phyloP scores from a whole-genome alignment of 306 rosid species.

The Vigna angularis region DNA sequence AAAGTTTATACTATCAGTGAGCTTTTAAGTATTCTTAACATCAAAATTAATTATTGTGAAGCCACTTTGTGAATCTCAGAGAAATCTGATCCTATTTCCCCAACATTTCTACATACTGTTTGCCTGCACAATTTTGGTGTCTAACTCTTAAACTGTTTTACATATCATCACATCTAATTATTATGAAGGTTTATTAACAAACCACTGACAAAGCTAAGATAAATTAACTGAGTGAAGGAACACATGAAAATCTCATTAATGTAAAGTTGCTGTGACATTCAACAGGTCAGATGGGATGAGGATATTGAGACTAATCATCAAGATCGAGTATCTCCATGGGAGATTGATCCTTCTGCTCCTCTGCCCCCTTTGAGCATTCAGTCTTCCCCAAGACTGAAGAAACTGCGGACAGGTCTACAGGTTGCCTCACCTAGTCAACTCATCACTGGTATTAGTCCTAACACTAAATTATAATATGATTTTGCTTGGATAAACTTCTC shows the following conservation, averaged over 20 bases:
- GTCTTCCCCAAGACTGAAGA: conserved; percentile 93
- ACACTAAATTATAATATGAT: not conserved
- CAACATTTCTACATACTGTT: not conserved
- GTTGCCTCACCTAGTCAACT: conserved; percentile 64
- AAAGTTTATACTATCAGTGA: not conserved
- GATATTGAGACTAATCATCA: conserved; percentile 70
- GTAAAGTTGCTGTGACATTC: conserved; percentile 41
- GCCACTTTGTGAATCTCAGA: conserved; percentile 11
- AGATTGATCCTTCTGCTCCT: conserved; percentile 83
- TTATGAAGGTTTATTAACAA: not conserved
- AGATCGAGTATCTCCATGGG: conserved; percentile 94
- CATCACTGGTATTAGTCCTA: conserved; percentile 64
- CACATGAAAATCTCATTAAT: conserved; percentile 28
- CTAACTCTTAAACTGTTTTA: not conserved
- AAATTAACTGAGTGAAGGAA: conserved; percentile 27
- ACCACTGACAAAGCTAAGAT: not conserved
- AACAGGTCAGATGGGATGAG: conserved; percentile 96
- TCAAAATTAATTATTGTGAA: not conserved
- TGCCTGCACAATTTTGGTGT: conserved; percentile 28
- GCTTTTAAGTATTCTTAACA: not conserved
- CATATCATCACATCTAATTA: not conserved
- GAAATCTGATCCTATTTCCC: not conserved
- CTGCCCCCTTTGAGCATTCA: conserved; percentile 90
- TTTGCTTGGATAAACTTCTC: not conserved
- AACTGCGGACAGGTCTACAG: conserved; percentile 84